Conservation (phyloP, 441 rosid genomes). For the Isatis lusitanica region DNA sequence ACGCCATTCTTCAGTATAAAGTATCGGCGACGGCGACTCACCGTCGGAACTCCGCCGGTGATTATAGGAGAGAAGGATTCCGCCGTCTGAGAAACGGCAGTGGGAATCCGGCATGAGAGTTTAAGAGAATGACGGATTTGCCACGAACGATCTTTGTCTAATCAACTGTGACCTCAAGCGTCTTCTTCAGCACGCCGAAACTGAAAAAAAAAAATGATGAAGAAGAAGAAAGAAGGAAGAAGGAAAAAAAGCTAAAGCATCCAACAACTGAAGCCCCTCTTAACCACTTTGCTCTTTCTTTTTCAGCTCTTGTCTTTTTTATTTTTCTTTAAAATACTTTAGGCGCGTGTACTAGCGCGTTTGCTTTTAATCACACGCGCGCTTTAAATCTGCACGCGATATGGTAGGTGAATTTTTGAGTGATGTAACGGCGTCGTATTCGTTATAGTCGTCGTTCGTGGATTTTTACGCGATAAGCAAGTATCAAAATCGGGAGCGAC, state of each 20-base stretch:
- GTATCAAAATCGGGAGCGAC: not conserved
- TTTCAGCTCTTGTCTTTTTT: constrained; percentile 28
- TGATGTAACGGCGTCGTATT: not conserved
- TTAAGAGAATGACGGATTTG: not conserved
- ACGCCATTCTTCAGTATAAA: not conserved
- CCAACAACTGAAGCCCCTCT: constrained; percentile 41
- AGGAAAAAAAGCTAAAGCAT: constrained; percentile 29
- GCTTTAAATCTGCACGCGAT: constrained; percentile 32
- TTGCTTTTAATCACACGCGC: constrained; percentile 4
- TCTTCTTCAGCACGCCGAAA: constrained; percentile 38
- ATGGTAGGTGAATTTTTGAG: constrained; percentile 24
- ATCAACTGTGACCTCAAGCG: constrained; percentile 17
- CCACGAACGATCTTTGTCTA: not conserved
- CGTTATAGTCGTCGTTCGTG: not conserved
- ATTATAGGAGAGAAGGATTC: not conserved
- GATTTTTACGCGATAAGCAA: constrained; percentile 26
- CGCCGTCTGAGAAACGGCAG: constrained; percentile 31
- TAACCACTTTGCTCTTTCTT: constrained; percentile 36
- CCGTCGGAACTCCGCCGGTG: constrained; percentile 21
- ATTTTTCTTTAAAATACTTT: not conserved
- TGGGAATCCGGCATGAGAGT: constrained; percentile 29
- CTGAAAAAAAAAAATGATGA: not conserved
- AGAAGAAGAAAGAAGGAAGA: not conserved
- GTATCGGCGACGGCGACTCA: constrained; percentile 1
- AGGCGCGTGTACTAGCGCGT: constrained; percentile 39